A percentile compares a stretch with the other conserved stretches of the same genome.
Evolutionary conservation across 2,329 filamentous ascomycete species (phyloP).

Genomic region (Penicillium sp.): DNA sequence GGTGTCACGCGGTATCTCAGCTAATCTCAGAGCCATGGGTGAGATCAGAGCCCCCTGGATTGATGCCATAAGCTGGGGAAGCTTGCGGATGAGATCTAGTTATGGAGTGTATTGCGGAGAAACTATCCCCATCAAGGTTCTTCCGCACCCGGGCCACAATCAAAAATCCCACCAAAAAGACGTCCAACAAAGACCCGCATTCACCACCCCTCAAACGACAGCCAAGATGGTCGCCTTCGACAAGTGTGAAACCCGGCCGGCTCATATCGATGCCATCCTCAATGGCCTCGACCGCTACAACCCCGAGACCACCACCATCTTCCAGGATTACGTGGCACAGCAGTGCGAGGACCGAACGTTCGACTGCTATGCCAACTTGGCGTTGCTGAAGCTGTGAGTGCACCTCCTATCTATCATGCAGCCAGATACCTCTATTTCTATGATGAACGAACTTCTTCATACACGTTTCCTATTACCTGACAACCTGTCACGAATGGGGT

Average conservation of each 20-base stretch:
- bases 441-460: conserved; percentile 65
- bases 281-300: conserved; percentile 98
- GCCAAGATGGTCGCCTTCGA: conserved; percentile 57
- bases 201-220: conserved; percentile 17
- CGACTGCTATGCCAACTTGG: conserved; percentile 95
- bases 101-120: conserved; percentile 3
- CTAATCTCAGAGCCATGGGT: too few relatives aligned
- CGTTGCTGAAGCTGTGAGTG: conserved; percentile 86
- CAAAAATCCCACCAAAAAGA: conserved; percentile 30
- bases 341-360: conserved; percentile 94
- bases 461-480: conserved; percentile 99
- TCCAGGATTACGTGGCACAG: conserved; percentile 89
- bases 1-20: too few relatives aligned
- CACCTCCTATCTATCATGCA: conserved; percentile 9
- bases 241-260: conserved; percentile 85
- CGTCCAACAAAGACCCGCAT: conserved; percentile 22
- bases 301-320: conserved; percentile 86
- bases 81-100: neutral
- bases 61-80: too few relatives aligned
- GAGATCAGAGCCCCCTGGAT: too few relatives aligned
- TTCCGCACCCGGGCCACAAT: conserved; percentile 27
- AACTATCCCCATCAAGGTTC: conserved; percentile 12
- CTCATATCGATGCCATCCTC: conserved; percentile 87
- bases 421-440: conserved; percentile 24
- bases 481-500: conserved; percentile 47